Conservation (phyloP, 2,329 filamentous ascomycete species). For the Blumeriella jaapii region DNA sequence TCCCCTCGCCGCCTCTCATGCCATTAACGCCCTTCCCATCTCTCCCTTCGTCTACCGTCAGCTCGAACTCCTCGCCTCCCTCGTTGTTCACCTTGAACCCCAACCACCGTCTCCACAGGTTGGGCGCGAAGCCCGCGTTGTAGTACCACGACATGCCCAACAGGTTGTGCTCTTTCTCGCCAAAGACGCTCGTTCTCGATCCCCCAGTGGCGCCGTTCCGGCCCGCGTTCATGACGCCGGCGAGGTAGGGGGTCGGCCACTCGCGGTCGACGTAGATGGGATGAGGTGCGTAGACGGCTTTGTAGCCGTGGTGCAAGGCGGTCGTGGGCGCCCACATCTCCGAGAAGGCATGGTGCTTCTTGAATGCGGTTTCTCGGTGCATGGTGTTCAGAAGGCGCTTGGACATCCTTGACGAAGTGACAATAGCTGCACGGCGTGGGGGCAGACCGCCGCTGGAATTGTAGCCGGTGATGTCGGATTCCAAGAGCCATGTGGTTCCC, state of each 20-base stretch:
- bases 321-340: constrained; percentile 93
- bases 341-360: constrained; percentile 82
- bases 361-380: constrained; percentile 78
- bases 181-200: constrained; percentile 60
- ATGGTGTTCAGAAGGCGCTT: constrained; percentile 70
- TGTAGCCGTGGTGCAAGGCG: constrained; percentile 82
- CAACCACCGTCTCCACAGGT: constrained; percentile 77
- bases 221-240: constrained; percentile 69
- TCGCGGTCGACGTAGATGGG: constrained; percentile 77
- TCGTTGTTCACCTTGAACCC: constrained; percentile 71
- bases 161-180: constrained; percentile 82
- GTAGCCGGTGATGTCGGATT: constrained; percentile 76
- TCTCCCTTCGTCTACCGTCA: constrained; percentile 38
- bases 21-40: constrained; percentile 26
- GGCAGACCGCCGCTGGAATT: constrained; percentile 53
- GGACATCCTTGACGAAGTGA: constrained; percentile 77
- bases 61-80: constrained; percentile 66
- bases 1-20: constrained; percentile 60
- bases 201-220: constrained; percentile 66
- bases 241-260: constrained; percentile 73
- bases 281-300: constrained; percentile 84
- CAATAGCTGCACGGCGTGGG: constrained; percentile 74
- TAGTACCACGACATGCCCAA: constrained; percentile 86
- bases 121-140: constrained; percentile 68
- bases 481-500: constrained; percentile 72